Percentiles rank a stretch among this genome's conserved stretches.
Evolutionary conservation across 108 stramenopile genomes (phyloP).

Genomic region (Cyclotella baltica): DNA sequence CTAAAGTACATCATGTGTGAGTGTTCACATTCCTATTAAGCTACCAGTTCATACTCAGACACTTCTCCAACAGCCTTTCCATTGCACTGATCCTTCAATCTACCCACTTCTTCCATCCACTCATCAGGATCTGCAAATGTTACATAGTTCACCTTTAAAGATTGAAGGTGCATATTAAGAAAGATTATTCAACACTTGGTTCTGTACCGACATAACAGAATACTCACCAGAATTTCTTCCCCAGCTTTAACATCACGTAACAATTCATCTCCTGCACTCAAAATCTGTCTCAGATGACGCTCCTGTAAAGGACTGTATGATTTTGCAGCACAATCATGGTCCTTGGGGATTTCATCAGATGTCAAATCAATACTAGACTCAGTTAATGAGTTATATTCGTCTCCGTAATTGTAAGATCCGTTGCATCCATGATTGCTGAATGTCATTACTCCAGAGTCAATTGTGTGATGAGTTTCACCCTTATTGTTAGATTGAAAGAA

Average conservation of each 20-base stretch:
- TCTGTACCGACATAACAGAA: neutral
- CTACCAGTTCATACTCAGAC: conserved; percentile 14
- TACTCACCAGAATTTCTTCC: conserved; percentile 31
- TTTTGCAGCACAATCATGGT: conserved; percentile 1
- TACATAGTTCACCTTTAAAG: neutral
- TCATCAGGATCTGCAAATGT: conserved; percentile 10
- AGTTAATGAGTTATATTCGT: conserved; percentile 5
- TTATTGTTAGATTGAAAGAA: neutral
- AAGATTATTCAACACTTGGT: neutral
- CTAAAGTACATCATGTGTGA: too few relatives aligned
- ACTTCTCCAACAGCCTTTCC: conserved; percentile 22
- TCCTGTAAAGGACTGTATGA: conserved; percentile 29
- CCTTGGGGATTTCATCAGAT: conserved; percentile 2
- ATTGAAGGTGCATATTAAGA: neutral
- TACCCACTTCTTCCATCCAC: conserved; percentile 17
- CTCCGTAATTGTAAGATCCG: conserved; percentile 36
- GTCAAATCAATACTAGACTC: conserved; percentile 9
- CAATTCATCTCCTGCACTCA: conserved; percentile 1
- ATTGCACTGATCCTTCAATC: conserved; percentile 20
- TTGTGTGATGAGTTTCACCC: conserved; percentile 26
- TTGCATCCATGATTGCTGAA: conserved; percentile 51
- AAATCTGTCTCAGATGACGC: conserved; percentile 29
- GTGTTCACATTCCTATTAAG: neutral
- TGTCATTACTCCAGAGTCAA: conserved; percentile 35
- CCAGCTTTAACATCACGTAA: conserved; percentile 17